Evolutionary conservation across 371 early-diverging fungal species (phyloP).

Genomic region (Mortierella sp.): DNA sequence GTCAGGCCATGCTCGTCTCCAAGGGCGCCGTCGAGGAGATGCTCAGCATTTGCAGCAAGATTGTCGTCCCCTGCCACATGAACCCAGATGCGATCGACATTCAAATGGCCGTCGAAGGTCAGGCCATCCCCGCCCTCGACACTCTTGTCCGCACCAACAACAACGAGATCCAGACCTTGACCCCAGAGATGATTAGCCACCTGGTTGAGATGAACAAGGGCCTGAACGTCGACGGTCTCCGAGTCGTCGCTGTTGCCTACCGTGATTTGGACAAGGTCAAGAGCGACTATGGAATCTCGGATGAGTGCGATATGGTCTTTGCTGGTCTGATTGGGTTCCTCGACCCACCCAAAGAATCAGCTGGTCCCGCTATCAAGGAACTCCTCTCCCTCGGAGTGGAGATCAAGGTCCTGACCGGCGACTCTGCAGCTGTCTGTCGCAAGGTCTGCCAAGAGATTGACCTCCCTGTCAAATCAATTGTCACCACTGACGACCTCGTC

Average conservation of each 20-base stretch:
- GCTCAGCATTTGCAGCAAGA: conserved; percentile 53
- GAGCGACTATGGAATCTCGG: conserved; percentile 28
- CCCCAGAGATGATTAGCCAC: conserved; percentile 29
- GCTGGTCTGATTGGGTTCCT: conserved; percentile 58
- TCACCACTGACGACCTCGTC: conserved; percentile 52
- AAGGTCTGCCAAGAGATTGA: conserved; percentile 58
- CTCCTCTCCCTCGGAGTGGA: conserved; percentile 43
- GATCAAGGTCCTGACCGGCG: conserved; percentile 62
- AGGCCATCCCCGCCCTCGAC: conserved; percentile 15
- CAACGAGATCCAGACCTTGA: conserved; percentile 33
- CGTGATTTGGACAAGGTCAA: conserved; percentile 32
- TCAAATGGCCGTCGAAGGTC: conserved; percentile 15
- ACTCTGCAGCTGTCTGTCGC: conserved; percentile 58
- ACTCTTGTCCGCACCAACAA: conserved; percentile 10
- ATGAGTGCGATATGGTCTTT: conserved; percentile 57
- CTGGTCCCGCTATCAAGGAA: conserved; percentile 54
- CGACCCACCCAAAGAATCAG: conserved; percentile 59
- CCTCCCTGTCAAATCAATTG: conserved; percentile 53
- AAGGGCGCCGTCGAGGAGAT: conserved; percentile 63
- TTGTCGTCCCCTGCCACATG: conserved; percentile 30
- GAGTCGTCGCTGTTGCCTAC: conserved; percentile 60
- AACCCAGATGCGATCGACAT: conserved; percentile 19
- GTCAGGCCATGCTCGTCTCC: conserved; percentile 38
- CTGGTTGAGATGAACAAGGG: conserved; percentile 39
- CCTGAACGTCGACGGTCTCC: conserved; percentile 56